Evolutionary conservation across 495 filamentous ascomycete genomes (phyloP), one percentile per base, ranked within the genome.

Genomic region (Penicillium chermesinum): DNA sequence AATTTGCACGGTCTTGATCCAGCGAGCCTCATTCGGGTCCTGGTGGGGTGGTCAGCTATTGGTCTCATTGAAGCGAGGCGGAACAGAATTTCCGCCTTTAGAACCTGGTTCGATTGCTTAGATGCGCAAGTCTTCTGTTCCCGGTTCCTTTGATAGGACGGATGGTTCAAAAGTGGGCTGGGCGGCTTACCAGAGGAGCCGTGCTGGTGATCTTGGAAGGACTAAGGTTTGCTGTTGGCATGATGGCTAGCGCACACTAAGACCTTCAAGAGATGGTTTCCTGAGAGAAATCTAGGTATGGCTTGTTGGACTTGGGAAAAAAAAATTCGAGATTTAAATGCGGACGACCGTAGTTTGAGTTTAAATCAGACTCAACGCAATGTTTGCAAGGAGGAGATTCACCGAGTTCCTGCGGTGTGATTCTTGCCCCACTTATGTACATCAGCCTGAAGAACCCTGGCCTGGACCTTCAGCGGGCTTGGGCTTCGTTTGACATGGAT

Each of bases 1-100:
- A 20, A 82, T 83, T 55, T 84, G 86, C 34, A 81, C 71, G 10
- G 87, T 71, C 61, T 79, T 83, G 16, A 79, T 78, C 88, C 88
- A 94, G 64, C 74, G 76, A n/a, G 86, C 86, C 51, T 91, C 85
- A 16, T 49, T 54, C 33, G 60, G 63, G 39, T 68, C 66, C 73
- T 80, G 52, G 15, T 1, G 38, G 20, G 38, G 8, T n/a, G 13
- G 21, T 34, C 14, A 33, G 38, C 18, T 4, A 38, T 38, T 2
- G 19, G n/a, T n/a, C n/a, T n/a, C n/a, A n/a, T n/a, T 19, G 38
- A 22, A 21, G 38, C 19, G 38, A 14, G 38, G 21, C 7, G 35
- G 14, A 38, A 17, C 18, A 17, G 35, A 17, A 1, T 38, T 38
- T 1, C 14, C 40, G 27, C 32, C 27, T 15, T 15, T 38, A 8